Evolutionary conservation across 768 basidiomycete species (phyloP).

Genomic region (Termitomyces sp.): DNA sequence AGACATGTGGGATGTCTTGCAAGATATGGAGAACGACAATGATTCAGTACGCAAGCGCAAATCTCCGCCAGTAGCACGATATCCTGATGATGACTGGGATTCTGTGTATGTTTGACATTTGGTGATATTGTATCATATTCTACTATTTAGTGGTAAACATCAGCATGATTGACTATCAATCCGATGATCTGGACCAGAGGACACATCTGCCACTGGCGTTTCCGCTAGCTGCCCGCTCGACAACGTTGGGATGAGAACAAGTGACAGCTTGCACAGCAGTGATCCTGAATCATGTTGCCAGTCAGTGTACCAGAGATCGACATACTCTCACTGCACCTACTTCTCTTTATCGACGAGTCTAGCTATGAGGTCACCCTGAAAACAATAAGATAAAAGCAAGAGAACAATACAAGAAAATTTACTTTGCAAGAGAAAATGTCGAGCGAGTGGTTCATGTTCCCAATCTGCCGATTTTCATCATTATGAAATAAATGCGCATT

Average conservation of each 20-base stretch:
- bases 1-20: constrained; percentile 70
- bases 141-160: not conserved
- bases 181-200: constrained; percentile 64
- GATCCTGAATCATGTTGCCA: constrained; percentile 38
- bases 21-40: constrained; percentile 44
- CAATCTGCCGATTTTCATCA: constrained; percentile 43
- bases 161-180: constrained; percentile 4
- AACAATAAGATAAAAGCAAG: not conserved
- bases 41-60: constrained; percentile 2
- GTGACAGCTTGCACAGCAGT: constrained; percentile 89
- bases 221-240: constrained; percentile 72
- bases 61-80: not conserved
- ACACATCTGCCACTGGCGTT: constrained; percentile 79
- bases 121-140: not conserved
- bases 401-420: constrained; percentile 5
- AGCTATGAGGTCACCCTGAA: constrained; percentile 65
- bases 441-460: constrained; percentile 73
- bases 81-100: constrained; percentile 49
- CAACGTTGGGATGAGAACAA: constrained; percentile 71
- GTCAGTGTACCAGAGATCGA: not conserved
- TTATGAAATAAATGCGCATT: not conserved
- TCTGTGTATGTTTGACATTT: constrained; percentile 51
- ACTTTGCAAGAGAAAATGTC: constrained; percentile 75
- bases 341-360: constrained; percentile 51
- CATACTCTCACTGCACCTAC: constrained; percentile 27